Percentiles rank a stretch among this genome's conserved stretches.
Conservation (phyloP, 371 early-diverging fungal genomes). For the Mortierella sp. region DNA sequence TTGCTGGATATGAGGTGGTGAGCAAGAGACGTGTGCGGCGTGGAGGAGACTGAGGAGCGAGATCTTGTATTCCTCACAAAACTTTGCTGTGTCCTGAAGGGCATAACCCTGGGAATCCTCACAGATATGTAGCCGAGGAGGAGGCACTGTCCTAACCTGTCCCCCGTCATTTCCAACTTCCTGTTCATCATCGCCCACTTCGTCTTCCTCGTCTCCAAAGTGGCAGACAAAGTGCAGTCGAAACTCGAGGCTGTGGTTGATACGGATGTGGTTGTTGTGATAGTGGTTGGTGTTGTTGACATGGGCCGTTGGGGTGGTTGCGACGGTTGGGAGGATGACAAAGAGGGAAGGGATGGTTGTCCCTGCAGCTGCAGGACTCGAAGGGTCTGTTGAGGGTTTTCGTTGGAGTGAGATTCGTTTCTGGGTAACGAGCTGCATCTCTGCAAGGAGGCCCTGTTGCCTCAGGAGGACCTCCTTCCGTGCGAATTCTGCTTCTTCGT, state of each 20-base stretch:
- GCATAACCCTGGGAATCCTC: constrained; percentile 20
- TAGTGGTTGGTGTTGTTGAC: neutral
- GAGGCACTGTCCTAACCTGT: neutral
- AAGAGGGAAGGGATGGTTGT: constrained; percentile 27
- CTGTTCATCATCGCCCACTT: too few relatives aligned
- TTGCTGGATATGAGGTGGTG: neutral
- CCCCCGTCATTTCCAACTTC: neutral
- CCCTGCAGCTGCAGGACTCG: neutral
- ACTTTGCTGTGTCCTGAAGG: constrained; percentile 19
- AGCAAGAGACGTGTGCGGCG: constrained; percentile 9
- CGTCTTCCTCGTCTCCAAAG: constrained; percentile 15
- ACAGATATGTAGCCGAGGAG: constrained; percentile 27
- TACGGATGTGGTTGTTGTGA: constrained; percentile 3
- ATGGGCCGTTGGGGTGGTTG: neutral
- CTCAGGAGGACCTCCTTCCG: constrained; percentile 7
- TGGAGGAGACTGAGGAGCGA: constrained; percentile 32
- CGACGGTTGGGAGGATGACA: constrained; percentile 27
- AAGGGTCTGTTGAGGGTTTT: constrained; percentile 1
- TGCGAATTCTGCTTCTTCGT: neutral
- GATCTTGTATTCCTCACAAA: constrained; percentile 28
- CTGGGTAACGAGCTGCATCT: constrained; percentile 23
- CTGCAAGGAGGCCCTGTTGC: constrained; percentile 16
- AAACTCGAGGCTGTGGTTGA: constrained; percentile 12
- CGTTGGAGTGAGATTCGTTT: constrained; percentile 25
- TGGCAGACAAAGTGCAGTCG: constrained; percentile 37